Evolutionary conservation across 2,329 filamentous ascomycete species (phyloP).

Genomic region (Cercospora zeina): DNA sequence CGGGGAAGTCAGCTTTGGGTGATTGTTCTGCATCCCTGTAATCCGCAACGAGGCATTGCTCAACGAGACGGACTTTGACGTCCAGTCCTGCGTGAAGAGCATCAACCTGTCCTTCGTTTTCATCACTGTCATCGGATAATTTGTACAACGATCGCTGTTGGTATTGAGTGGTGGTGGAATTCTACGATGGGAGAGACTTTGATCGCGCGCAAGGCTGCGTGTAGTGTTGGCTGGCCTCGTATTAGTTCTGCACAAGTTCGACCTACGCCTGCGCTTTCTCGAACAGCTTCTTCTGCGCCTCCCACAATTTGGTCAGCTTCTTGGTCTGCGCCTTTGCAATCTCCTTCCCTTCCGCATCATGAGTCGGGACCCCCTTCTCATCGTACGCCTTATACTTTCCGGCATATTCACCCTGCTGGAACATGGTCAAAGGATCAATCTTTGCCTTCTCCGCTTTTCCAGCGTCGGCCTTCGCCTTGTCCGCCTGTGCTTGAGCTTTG

Average conservation of each 20-base stretch:
- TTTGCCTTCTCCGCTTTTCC: constrained; percentile 58
- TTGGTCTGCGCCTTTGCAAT: constrained; percentile 77
- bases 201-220: neutral
- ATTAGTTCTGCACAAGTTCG: neutral
- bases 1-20: too few relatives aligned
- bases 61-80: too few relatives aligned
- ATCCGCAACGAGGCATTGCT: too few relatives aligned
- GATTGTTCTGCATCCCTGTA: too few relatives aligned
- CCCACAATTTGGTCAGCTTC: constrained; percentile 86
- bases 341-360: constrained; percentile 74
- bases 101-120: too few relatives aligned
- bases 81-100: too few relatives aligned
- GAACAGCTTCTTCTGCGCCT: constrained; percentile 82
- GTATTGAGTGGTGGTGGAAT: neutral
- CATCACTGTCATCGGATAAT: too few relatives aligned
- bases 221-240: neutral
- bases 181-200: neutral
- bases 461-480: constrained; percentile 51
- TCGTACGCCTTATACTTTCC: constrained; percentile 82
- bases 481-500: constrained; percentile 54
- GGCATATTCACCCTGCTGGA: constrained; percentile 58
- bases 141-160: too few relatives aligned
- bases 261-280: constrained; percentile 55
- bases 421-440: constrained; percentile 60
- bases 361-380: constrained; percentile 74